Evolutionary conservation across 2,329 filamentous ascomycete genomes (phyloP).

Genomic region (Penicillium sp.): DNA sequence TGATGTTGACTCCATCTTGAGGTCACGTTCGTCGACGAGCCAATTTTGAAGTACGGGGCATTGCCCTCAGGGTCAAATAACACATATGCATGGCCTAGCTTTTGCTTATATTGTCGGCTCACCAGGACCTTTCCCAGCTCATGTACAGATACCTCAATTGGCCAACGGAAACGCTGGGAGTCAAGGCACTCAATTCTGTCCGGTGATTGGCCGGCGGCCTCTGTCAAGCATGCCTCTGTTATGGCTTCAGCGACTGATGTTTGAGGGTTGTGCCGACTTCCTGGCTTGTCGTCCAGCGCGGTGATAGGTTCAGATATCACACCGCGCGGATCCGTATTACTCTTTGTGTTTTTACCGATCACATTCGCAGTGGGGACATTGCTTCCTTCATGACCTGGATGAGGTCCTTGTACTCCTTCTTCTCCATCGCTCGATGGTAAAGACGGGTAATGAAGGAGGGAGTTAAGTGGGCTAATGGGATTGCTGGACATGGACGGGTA

Average conservation of each 20-base stretch:
- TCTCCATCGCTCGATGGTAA: background rate
- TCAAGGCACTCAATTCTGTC: background rate
- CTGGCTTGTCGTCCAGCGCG: background rate
- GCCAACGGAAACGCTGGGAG: background rate
- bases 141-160: background rate
- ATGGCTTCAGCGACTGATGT: background rate
- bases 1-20: background rate
- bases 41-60: background rate
- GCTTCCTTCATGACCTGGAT: too few species aligned
- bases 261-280: background rate
- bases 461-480: background rate
- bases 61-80: background rate
- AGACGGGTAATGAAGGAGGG: background rate
- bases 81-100: conserved; percentile 3
- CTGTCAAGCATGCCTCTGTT: background rate
- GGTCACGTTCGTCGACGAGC: background rate
- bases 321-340: background rate
- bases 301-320: background rate
- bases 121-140: background rate
- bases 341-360: too few species aligned
- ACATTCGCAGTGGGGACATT: too few species aligned
- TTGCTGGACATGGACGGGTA: background rate
- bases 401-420: background rate
- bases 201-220: background rate
- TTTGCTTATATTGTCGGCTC: background rate